These are phyloP conservation scores for Ogataea haglerorum DNA, from an alignment of 805 yeast genomes.

Conservation along the genomic window DNA sequence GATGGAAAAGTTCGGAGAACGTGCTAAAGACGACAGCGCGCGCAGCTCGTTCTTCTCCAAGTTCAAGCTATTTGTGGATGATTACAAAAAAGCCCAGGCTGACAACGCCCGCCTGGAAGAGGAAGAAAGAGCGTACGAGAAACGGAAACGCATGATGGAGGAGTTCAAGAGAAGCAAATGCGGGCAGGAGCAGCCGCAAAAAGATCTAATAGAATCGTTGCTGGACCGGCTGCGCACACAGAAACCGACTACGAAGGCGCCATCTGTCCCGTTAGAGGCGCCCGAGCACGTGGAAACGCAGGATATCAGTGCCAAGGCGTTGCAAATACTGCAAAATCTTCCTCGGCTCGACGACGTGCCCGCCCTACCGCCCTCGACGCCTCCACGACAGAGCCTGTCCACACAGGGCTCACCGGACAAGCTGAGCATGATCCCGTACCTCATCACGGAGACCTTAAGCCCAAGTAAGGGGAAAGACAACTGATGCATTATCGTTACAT, in stretches of 20 bases:
- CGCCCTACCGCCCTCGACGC: slow-evolving; percentile 2
- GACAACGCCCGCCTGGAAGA: slow-evolving; percentile 70
- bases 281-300: slow-evolving; percentile 17
- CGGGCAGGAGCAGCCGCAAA: slow-evolving; percentile 1
- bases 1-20: slow-evolving; percentile 73
- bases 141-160: slow-evolving; percentile 56
- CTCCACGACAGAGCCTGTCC: background rate
- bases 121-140: slow-evolving; percentile 61
- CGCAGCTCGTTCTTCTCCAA: slow-evolving; percentile 60
- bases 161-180: slow-evolving; percentile 22
- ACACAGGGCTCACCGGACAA: slow-evolving; percentile 12
- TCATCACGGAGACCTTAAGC: slow-evolving; percentile 21
- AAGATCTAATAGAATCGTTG: slow-evolving; percentile 22
- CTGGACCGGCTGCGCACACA: slow-evolving; percentile 22
- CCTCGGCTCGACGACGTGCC: slow-evolving; percentile 3
- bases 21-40: slow-evolving; percentile 47
- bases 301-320: slow-evolving; percentile 19
- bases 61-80: slow-evolving; percentile 55
- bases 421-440: slow-evolving; percentile 22
- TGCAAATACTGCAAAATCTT: slow-evolving; percentile 19
- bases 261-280: background rate
- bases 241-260: slow-evolving; percentile 3
- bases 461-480: slow-evolving; percentile 11
- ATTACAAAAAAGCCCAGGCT: slow-evolving; percentile 59
- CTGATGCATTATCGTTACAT: slow-evolving; percentile 8